Percentiles rank a stretch among this genome's conserved stretches.
These are phyloP conservation scores for Penicillium samsonianum DNA, from an alignment of 495 filamentous ascomycete species.

Conservation along the genomic window DNA sequence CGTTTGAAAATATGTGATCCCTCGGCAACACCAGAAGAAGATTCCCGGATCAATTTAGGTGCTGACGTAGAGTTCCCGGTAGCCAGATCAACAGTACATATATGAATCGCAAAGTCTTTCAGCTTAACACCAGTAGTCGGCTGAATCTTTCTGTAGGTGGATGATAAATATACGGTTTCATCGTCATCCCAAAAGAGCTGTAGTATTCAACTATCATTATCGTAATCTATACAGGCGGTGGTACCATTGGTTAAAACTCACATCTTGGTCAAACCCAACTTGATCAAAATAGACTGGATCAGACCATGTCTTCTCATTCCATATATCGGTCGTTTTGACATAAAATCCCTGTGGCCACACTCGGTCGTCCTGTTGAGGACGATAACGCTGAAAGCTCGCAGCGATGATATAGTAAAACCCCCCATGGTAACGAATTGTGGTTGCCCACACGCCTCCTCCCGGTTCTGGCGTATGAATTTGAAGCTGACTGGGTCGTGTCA, in stretches of 20 bases:
- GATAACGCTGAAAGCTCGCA: slow-evolving; percentile 44
- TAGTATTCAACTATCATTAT: neutral
- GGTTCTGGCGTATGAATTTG: slow-evolving; percentile 60
- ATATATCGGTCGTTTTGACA: slow-evolving; percentile 49
- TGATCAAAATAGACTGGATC: slow-evolving; percentile 53
- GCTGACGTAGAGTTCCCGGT: slow-evolving; percentile 38
- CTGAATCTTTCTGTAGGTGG: slow-evolving; percentile 36
- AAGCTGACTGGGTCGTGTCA: slow-evolving; percentile 59
- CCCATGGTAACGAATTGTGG: slow-evolving; percentile 43
- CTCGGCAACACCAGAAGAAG: slow-evolving; percentile 56
- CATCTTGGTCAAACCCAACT: slow-evolving; percentile 50
- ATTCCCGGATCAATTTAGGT: slow-evolving; percentile 54
- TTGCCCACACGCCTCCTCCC: slow-evolving; percentile 49
- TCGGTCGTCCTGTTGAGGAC: slow-evolving; percentile 44
- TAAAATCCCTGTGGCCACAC: slow-evolving; percentile 52
- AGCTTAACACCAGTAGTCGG: slow-evolving; percentile 28
- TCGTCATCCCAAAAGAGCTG: slow-evolving; percentile 48
- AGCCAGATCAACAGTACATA: slow-evolving; percentile 40
- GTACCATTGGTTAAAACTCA: slow-evolving; percentile 21
- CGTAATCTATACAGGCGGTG: neutral
- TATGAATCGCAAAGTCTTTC: slow-evolving; percentile 45
- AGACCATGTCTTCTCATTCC: slow-evolving; percentile 48
- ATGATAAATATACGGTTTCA: slow-evolving; percentile 41
- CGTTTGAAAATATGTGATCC: slow-evolving; percentile 68
- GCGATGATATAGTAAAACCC: slow-evolving; percentile 45